Evolutionary conservation across 305 asterid genomes (phyloP).

Genomic region (Fraxinus sp.): DNA sequence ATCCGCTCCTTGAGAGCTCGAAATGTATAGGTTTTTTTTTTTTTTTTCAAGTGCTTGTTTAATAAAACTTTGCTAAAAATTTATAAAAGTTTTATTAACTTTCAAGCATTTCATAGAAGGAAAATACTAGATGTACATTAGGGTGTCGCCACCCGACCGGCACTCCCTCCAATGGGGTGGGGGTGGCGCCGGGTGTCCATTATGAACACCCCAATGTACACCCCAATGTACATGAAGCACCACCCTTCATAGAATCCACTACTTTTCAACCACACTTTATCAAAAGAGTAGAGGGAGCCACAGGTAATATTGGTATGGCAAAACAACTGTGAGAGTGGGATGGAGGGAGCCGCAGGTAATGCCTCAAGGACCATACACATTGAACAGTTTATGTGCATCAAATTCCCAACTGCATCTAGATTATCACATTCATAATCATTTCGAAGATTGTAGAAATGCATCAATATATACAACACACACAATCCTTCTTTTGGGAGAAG

Average conservation of each 20-base stretch:
- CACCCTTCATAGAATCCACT: not conserved
- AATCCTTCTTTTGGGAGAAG: not conserved
- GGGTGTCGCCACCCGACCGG: no score
- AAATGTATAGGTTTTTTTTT: not conserved
- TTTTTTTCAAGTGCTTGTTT: not conserved
- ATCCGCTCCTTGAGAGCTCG: not conserved
- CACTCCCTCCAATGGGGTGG: no score
- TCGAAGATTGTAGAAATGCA: not conserved
- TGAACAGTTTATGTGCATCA: not conserved
- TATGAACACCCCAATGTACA: no score
- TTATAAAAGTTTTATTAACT: not conserved
- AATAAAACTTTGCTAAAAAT: not conserved
- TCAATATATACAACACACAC: not conserved
- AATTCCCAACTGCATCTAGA: not conserved
- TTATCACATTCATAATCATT: not conserved
- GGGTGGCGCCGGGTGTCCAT: no score
- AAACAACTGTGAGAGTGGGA: not conserved
- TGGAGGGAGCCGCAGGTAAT: not conserved
- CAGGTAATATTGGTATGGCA: not conserved
- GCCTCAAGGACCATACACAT: not conserved
- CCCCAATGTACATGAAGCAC: no score
- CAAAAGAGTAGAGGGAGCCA: not conserved
- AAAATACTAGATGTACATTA: no score
- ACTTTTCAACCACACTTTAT: not conserved
- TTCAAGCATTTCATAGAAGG: not conserved